A percentile compares a stretch with the other conserved stretches of the same genome.
Conservation (phyloP, 2,329 filamentous ascomycete genomes). For the Cordyceps javanica region DNA sequence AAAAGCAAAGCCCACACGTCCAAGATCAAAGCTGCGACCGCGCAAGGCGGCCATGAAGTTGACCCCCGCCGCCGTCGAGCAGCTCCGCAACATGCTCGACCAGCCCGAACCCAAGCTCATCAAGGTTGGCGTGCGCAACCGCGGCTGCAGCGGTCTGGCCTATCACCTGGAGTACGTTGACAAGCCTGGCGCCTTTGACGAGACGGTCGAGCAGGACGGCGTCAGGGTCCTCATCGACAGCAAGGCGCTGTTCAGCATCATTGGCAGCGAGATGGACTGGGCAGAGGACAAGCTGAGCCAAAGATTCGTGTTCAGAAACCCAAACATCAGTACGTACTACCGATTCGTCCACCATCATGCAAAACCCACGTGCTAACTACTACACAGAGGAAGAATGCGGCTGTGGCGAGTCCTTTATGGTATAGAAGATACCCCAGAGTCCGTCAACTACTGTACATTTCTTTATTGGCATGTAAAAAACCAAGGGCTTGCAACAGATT, state of each 20-base stretch:
- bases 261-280: constrained; percentile 99
- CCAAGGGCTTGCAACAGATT: not conserved
- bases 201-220: constrained; percentile 90
- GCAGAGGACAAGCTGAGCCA: constrained; percentile 89
- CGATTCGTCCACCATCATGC: not conserved
- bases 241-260: constrained; percentile 96
- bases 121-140: constrained; percentile 87
- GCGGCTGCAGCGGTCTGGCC: constrained; percentile 86
- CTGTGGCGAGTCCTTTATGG: constrained; percentile 95
- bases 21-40: constrained; percentile 41
- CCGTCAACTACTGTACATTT: constrained; percentile 3
- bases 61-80: constrained; percentile 70
- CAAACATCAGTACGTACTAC: constrained; percentile 83
- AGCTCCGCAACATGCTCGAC: constrained; percentile 69
- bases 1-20: constrained; percentile 47
- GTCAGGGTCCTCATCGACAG: constrained; percentile 95
- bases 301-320: constrained; percentile 91
- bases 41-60: constrained; percentile 90
- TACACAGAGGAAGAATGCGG: constrained; percentile 86
- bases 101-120: constrained; percentile 89
- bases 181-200: constrained; percentile 80
- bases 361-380: constrained; percentile 24
- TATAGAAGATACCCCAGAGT: constrained; percentile 34
- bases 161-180: constrained; percentile 96
- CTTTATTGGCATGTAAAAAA: not conserved